Base-by-base conservation (phyloP, 352 stramenopile genomes). In the Phytopythium aichiense region DNA sequence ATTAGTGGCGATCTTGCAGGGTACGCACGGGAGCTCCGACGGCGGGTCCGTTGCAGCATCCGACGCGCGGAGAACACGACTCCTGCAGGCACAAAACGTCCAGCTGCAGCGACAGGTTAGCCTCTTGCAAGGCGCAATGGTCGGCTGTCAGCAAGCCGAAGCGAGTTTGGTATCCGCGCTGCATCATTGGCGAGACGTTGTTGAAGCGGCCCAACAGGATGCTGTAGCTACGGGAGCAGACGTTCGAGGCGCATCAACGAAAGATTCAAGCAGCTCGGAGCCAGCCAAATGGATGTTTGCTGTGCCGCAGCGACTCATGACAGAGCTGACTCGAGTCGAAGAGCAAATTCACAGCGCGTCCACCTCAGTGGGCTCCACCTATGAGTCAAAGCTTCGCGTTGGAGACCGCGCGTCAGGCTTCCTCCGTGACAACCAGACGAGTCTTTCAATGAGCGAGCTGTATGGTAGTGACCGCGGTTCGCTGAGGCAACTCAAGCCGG, bases 81-180 rank as follows among this genome's bases (percentile, higher is more conserved):
- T 86, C 6, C 35, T 87, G 1, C 71, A 84, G 57, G 69, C 76
- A 7, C 80, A 89, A 56, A 88, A 89, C 51, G n/a, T 87, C 31
- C 80, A 89, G 58, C 74, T 89, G 6, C 73, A 80, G 48, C 71
- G 80, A 9, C 76, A 89, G 54, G 48, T 89, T 30, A 51, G 52
- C 6, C 25, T 89, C 13, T 51, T 87, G 2, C 72, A 87, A 52
- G 67, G 78, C 42, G 74, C 76, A 1, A 56, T 79, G 18, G 31
- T 57, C 3, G 69, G 64, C 2, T 72, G 58, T 13, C 64, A 83
- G n/a, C 70, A 74, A 37, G 61, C 66, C 3, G 74, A 81, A 58
- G 61, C 69, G 9, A 77, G 64, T 57, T 52, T 88, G 2, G 48
- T 79, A 30, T 70, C 61, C 33, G 67, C 66, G 16, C 62, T 88